Conservation (phyloP, 176 grass and related monocot species). For the Triticum timopheevii region DNA sequence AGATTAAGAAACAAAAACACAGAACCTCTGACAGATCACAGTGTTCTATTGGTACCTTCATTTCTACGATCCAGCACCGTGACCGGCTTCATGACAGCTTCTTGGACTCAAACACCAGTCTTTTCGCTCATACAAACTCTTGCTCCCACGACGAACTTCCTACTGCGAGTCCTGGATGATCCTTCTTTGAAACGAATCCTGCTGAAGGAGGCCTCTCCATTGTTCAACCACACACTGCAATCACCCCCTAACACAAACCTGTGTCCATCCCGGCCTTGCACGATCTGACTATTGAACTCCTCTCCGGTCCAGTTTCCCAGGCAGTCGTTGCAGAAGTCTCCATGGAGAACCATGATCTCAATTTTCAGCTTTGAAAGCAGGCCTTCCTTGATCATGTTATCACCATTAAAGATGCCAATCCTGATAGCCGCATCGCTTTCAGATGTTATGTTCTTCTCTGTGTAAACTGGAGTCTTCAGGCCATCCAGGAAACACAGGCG, state of each 20-base stretch:
- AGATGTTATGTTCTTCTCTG: constrained; percentile 6
- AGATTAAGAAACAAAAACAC: neutral
- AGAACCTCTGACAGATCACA: neutral
- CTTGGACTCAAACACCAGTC: neutral
- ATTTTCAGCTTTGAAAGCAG: neutral
- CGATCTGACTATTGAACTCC: constrained; percentile 26
- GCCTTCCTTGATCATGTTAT: neutral
- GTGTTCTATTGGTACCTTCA: neutral
- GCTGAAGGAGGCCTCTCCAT: neutral
- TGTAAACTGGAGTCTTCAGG: constrained; percentile 28
- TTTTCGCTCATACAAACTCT: constrained; percentile 16
- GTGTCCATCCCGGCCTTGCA: constrained; percentile 28
- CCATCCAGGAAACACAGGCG: constrained; percentile 10
- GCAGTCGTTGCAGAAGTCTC: constrained; percentile 6
- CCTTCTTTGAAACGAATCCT: constrained; percentile 34
- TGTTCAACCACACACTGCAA: neutral
- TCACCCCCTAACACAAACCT: constrained; percentile 30
- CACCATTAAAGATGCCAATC: constrained; percentile 32
- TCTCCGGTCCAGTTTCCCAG: constrained; percentile 34
- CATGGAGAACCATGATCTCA: constrained; percentile 34
- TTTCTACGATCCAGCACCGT: constrained; percentile 35
- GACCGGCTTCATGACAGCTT: constrained; percentile 39
- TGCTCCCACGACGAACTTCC: constrained; percentile 20
- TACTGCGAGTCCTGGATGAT: constrained; percentile 26
- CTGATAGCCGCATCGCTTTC: constrained; percentile 11